Conservation (phyloP, 2,329 filamentous ascomycete species). For the Mariannaea sp. region DNA sequence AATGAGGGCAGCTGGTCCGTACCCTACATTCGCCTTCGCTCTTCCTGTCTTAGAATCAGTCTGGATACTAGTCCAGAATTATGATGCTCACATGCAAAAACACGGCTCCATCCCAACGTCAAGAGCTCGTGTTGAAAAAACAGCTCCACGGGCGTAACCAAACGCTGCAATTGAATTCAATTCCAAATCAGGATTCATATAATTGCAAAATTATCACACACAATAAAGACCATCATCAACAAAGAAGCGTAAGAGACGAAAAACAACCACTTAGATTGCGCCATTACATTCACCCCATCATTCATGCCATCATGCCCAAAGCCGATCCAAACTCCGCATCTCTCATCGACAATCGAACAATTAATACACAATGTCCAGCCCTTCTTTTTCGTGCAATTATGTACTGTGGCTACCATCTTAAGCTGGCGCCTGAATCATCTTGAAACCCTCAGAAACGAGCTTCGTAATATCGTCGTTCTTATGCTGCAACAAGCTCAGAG, state of each 20-base stretch:
- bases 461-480: slow-evolving; percentile 91
- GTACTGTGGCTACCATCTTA: slow-evolving; percentile 39
- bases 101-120: too few relatives aligned
- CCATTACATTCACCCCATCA: slow-evolving; percentile 30
- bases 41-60: too few relatives aligned
- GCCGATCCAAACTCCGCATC: slow-evolving; percentile 27
- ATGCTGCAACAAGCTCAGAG: slow-evolving; percentile 85
- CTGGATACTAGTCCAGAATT: too few relatives aligned
- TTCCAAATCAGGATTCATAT: too few relatives aligned
- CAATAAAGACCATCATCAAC: slow-evolving; percentile 28
- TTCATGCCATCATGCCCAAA: slow-evolving; percentile 32
- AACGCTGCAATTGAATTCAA: too few relatives aligned
- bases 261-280: slow-evolving; percentile 28
- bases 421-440: slow-evolving; percentile 67
- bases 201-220: neutral
- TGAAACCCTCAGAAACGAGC: slow-evolving; percentile 75
- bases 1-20: too few relatives aligned
- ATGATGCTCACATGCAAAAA: too few relatives aligned
- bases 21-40: too few relatives aligned
- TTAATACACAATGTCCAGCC: slow-evolving; percentile 9
- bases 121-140: too few relatives aligned
- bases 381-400: slow-evolving; percentile 5
- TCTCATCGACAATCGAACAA: slow-evolving; percentile 17
- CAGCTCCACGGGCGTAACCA: too few relatives aligned
- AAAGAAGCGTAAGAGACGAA: slow-evolving; percentile 9